Percentiles rank a stretch among this genome's conserved stretches.
Conservation (phyloP, 257 asterid species). For the Petunia axillaris region DNA sequence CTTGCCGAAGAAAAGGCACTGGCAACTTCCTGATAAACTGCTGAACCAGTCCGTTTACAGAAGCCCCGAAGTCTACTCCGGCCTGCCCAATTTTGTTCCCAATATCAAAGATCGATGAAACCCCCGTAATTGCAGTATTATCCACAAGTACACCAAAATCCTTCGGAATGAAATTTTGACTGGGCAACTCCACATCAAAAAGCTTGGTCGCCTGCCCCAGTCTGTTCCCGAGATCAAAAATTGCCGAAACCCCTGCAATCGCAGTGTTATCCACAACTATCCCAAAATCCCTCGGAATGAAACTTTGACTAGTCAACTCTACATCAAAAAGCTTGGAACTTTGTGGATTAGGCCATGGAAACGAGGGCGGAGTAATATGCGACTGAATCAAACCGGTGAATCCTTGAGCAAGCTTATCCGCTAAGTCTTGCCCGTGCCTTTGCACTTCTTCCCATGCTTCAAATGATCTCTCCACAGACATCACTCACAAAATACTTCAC, state of each 20-base stretch:
- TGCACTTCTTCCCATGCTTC: conserved; percentile 99
- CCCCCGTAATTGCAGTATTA: conserved; percentile 63
- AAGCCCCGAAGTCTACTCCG: conserved; percentile 82
- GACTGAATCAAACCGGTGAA: conserved; percentile 83
- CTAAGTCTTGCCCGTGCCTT: conserved; percentile 90
- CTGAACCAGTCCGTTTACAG: conserved; percentile 78
- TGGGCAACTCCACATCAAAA: conserved; percentile 73
- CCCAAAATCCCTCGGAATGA: conserved; percentile 64
- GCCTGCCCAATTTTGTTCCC: conserved; percentile 92
- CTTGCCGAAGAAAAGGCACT: conserved; percentile 69
- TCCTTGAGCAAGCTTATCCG: conserved; percentile 86
- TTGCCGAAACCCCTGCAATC: conserved; percentile 75
- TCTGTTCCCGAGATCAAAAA: conserved; percentile 46
- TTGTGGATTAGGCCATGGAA: conserved; percentile 79
- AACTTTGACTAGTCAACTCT: conserved; percentile 65
- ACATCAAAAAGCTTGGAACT: conserved; percentile 69
- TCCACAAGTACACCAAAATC: conserved; percentile 73
- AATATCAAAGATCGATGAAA: conserved; percentile 77
- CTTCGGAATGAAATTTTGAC: conserved; percentile 57
- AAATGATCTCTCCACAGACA: conserved; percentile 93
- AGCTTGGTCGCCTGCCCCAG: conserved; percentile 42
- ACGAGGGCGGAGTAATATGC: conserved; percentile 75
- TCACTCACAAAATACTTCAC: conserved; percentile 45
- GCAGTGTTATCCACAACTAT: conserved; percentile 61
- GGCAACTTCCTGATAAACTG: conserved; percentile 76